Conservation (phyloP, 202 grass and related monocot genomes). For the Saccharum hybrid region DNA sequence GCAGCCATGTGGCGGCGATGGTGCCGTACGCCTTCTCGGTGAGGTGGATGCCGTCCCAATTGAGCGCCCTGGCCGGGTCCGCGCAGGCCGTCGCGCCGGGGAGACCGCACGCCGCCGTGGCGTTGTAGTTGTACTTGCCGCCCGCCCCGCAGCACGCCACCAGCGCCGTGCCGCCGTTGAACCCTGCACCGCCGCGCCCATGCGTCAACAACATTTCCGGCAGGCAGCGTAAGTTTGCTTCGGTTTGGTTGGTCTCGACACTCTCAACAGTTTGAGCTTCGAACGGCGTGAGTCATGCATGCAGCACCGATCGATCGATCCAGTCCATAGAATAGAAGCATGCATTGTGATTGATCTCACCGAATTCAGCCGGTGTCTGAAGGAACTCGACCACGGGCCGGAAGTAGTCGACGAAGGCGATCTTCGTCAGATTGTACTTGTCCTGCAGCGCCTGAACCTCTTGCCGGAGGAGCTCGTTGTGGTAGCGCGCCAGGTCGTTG, state of each 20-base stretch:
- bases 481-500: slow-evolving; percentile 29
- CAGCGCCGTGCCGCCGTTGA: not conserved
- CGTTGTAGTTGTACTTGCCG: slow-evolving; percentile 49
- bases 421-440: slow-evolving; percentile 22
- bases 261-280: too few species aligned
- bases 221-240: not conserved
- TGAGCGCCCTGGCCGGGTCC: slow-evolving; percentile 7
- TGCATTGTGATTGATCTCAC: slow-evolving; percentile 19
- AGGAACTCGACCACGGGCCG: slow-evolving; percentile 31
- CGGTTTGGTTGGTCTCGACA: too few species aligned
- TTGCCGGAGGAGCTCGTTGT: slow-evolving; percentile 7
- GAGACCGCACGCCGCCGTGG: slow-evolving; percentile 23
- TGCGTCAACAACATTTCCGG: too few species aligned
- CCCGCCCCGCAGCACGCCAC: slow-evolving; percentile 45
- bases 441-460: not conserved
- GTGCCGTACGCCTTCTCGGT: slow-evolving; percentile 34
- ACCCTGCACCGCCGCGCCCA: slow-evolving; percentile 1
- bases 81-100: slow-evolving; percentile 29
- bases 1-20: slow-evolving; percentile 46
- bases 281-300: too few species aligned
- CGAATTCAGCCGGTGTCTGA: slow-evolving; percentile 29
- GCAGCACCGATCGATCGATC: too few species aligned
- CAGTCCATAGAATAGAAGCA: too few species aligned
- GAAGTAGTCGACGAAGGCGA: slow-evolving; percentile 51
- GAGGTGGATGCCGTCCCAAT: slow-evolving; percentile 59